Evolutionary conservation across 805 yeast species (phyloP).

Genomic region (Suhomyces kilbournensis): DNA sequence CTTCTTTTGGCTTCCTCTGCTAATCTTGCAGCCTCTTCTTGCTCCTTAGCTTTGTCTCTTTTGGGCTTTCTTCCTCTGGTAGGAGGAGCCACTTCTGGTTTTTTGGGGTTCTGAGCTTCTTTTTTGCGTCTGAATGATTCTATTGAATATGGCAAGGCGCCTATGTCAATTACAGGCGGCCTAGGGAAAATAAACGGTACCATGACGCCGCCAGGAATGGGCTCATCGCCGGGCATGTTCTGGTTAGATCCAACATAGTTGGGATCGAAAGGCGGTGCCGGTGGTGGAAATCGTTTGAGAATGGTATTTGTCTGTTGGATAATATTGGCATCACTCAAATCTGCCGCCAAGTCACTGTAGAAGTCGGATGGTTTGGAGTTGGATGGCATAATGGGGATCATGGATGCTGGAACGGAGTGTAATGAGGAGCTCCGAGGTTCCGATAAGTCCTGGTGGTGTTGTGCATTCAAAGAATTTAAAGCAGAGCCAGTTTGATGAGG

Average conservation of each 20-base stretch:
- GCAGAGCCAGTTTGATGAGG: not conserved
- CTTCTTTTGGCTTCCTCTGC: not conserved
- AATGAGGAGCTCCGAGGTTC: conserved; percentile 5
- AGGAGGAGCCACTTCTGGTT: not conserved
- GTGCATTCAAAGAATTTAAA: not conserved
- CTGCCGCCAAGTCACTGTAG: conserved; percentile 30
- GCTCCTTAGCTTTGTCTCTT: conserved; percentile 3
- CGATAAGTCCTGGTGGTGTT: not conserved
- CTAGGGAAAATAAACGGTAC: conserved; percentile 45
- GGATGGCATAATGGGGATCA: conserved; percentile 33
- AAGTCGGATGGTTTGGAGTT: conserved; percentile 32
- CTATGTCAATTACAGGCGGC: conserved; percentile 30
- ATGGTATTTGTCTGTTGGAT: conserved; percentile 22
- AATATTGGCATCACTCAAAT: conserved; percentile 11
- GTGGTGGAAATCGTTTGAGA: conserved; percentile 35
- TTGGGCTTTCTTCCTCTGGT: conserved; percentile 2
- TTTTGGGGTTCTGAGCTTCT: not conserved
- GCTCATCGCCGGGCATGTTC: conserved; percentile 5
- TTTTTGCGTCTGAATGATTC: conserved; percentile 8
- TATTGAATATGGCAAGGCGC: conserved; percentile 20
- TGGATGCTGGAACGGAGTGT: conserved; percentile 36
- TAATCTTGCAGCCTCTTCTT: conserved; percentile 2
- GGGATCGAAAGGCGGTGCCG: conserved; percentile 30
- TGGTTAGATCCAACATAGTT: not conserved
- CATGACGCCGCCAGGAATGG: conserved; percentile 30